These are phyloP conservation scores for Lentinula lateritia DNA, from an alignment of 768 basidiomycete genomes.

Conservation along the genomic window DNA sequence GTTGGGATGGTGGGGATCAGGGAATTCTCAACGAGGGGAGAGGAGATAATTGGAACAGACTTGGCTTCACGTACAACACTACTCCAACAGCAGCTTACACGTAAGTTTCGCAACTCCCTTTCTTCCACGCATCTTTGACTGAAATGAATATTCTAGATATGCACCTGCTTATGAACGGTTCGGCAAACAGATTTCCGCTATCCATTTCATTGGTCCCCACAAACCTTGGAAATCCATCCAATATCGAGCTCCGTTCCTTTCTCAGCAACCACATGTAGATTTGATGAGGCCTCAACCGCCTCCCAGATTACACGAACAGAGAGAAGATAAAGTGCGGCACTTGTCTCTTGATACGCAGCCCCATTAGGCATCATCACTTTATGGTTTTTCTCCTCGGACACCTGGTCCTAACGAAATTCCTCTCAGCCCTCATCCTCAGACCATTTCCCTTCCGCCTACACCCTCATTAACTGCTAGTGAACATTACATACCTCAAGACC, in stretches of 20 bases:
- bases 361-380: background rate
- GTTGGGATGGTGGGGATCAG: too few species aligned
- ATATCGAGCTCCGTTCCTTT: slow-evolving; percentile 58
- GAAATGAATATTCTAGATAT: too few species aligned
- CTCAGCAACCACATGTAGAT: slow-evolving; percentile 45
- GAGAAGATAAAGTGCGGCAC: slow-evolving; percentile 3
- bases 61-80: too few species aligned
- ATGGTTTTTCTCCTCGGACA: slow-evolving; percentile 38
- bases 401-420: slow-evolving; percentile 60
- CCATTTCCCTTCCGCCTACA: slow-evolving; percentile 42
- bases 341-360: background rate
- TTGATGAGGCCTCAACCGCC: slow-evolving; percentile 60
- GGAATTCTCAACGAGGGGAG: too few species aligned
- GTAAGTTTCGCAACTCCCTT: too few species aligned
- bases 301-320: slow-evolving; percentile 9
- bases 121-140: too few species aligned
- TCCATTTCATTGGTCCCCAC: too few species aligned
- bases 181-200: too few species aligned
- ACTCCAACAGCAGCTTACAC: too few species aligned
- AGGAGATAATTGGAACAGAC: too few species aligned
- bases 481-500: background rate
- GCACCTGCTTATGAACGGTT: too few species aligned
- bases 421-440: slow-evolving; percentile 47
- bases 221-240: slow-evolving; percentile 88
- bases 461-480: background rate